A percentile compares a stretch with the other conserved stretches of the same genome.
phyloP scores from a whole-genome alignment of 208 protist species.

The Sergeia podlipaevii region DNA sequence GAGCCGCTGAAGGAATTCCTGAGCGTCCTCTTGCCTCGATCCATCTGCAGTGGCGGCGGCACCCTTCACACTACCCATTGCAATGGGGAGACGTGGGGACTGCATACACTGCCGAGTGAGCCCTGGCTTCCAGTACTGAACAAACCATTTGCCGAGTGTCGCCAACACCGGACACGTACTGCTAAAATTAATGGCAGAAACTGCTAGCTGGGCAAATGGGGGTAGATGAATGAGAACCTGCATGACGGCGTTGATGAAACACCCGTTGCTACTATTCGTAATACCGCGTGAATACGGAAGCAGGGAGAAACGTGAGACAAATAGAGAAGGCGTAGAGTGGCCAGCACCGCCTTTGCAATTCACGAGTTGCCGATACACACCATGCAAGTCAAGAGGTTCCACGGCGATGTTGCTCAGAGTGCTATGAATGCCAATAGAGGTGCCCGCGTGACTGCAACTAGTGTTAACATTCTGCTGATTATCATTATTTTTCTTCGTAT shows the following conservation, averaged over 20 bases:
- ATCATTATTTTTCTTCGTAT: too few species aligned
- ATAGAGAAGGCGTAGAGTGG: neutral
- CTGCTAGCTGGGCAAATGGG: slow-evolving; percentile 60
- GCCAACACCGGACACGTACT: slow-evolving; percentile 39
- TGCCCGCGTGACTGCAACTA: too few species aligned
- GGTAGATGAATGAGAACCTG: slow-evolving; percentile 64
- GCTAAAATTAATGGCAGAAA: slow-evolving; percentile 21
- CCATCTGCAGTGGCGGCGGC: slow-evolving; percentile 27
- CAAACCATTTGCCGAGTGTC: slow-evolving; percentile 52
- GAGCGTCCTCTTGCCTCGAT: slow-evolving; percentile 72
- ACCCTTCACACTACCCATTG: neutral
- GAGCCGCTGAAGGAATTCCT: slow-evolving; percentile 75
- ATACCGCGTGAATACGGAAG: slow-evolving; percentile 57
- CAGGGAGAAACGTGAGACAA: slow-evolving; percentile 29
- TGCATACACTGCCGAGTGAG: slow-evolving; percentile 4
- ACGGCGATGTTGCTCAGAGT: neutral
- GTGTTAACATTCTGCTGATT: too few species aligned
- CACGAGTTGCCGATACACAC: neutral
- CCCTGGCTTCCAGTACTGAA: slow-evolving; percentile 66
- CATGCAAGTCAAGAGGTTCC: neutral
- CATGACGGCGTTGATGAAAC: slow-evolving; percentile 82
- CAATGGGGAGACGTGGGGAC: slow-evolving; percentile 25
- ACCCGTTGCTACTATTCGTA: slow-evolving; percentile 75
- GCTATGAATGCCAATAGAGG: too few species aligned
- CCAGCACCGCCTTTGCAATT: neutral